Evolutionary conservation across 78 protist species (phyloP), one percentile per base, ranked within the genome.

Genomic region (Monosiga brevicollis): DNA sequence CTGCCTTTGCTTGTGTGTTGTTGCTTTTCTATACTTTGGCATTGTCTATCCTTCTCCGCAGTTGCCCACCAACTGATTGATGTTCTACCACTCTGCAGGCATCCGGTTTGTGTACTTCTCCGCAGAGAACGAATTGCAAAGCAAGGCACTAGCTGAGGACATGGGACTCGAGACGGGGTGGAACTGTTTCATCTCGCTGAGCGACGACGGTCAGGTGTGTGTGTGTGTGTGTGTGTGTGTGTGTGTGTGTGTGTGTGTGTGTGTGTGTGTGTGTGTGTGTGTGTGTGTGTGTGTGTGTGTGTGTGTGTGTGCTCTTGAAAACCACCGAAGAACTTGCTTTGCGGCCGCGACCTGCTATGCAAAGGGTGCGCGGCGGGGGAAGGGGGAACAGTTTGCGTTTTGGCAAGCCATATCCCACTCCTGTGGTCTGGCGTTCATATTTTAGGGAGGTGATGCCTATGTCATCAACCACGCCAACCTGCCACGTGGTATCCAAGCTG

Each of bases 161-260:
- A 49, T 86, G 85, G 89, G 89, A 2, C 78, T 86, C 11, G 84
- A 79, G 15, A 86, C 89, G 62, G 89, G 89, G 29, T 86, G 89
- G 89, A 86, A 86, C 76, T 79, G 84, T 41, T 36, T 49, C 73
- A 86, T 86, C 11, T 80, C 85, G 9, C 76, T 86, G 24, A 71
- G 73, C 39, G 84, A 79, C 39, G 81, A 76, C 54, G 23, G 40
- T 15, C 35, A 80, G 11, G 78, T 75, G 15, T 15, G 78, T 38
- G 39, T 38, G 62, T 49, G 62, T 49, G 62, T 49, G 62, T 49
- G 62, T 49, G 62, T 49, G 62, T 49, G 62, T 49, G 62, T 49
- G 62, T 49, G 62, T 49, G 62, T 49, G 62, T 49, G 62, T 49
- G 62, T 49, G 62, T 49, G 62, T 49, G 62, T 49, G 62, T 49